Percentiles rank a stretch among this genome's conserved stretches.
These are phyloP conservation scores for Parachaetomium inaequale DNA, from an alignment of 495 filamentous ascomycete genomes.

Conservation along the genomic window DNA sequence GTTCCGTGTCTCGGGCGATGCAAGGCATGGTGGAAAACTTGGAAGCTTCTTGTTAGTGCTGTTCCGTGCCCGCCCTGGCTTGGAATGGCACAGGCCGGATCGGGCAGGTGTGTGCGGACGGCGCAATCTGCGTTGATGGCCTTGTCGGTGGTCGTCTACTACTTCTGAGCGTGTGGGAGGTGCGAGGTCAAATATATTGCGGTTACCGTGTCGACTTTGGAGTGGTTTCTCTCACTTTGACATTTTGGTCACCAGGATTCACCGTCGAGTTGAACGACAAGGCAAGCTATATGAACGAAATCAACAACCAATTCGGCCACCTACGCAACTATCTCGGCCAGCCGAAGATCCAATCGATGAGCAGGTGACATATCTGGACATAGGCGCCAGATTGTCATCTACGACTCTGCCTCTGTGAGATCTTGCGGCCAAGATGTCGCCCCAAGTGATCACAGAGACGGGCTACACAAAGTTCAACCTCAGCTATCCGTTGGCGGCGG, in stretches of 20 bases:
- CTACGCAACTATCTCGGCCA: too few relatives aligned
- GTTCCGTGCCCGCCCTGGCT: neutral
- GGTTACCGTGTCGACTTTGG: neutral
- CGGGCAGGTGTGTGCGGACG: neutral
- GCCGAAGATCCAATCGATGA: neutral
- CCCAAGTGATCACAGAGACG: constrained; percentile 17
- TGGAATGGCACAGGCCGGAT: neutral
- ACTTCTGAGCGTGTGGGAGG: neutral
- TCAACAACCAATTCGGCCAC: too few relatives aligned
- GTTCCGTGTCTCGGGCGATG: neutral
- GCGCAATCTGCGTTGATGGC: neutral
- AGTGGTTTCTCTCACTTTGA: neutral
- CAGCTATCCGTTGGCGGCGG: constrained; percentile 11
- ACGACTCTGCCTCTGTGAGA: neutral
- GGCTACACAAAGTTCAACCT: constrained; percentile 31
- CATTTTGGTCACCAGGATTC: neutral
- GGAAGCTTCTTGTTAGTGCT: neutral
- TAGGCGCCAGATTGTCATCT: neutral
- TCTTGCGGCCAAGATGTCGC: neutral
- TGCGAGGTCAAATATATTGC: neutral
- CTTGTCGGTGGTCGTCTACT: neutral
- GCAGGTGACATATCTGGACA: neutral
- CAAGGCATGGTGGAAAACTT: neutral
- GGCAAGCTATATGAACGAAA: neutral
- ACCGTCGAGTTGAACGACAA: neutral